These are phyloP conservation scores for Chrysanthemum lavandulifolium DNA, from an alignment of 129 eudicot species.

Conservation along the genomic window DNA sequence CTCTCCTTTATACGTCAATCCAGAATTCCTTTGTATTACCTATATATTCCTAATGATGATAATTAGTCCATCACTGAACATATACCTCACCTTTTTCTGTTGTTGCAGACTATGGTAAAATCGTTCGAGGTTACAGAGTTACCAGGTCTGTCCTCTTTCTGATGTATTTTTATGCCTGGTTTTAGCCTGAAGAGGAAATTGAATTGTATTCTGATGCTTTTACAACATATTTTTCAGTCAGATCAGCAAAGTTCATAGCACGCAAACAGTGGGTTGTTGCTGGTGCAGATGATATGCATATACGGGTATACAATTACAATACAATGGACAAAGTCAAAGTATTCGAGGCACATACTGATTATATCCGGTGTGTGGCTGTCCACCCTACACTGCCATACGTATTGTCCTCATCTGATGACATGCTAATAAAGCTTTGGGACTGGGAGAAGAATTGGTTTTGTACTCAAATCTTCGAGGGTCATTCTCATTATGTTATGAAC, in stretches of 20 bases:
- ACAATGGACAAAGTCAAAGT: slow-evolving; percentile 74
- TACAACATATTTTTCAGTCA: slow-evolving; percentile 42
- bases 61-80: not conserved
- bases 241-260: slow-evolving; percentile 80
- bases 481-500: slow-evolving; percentile 85
- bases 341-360: slow-evolving; percentile 77
- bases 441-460: slow-evolving; percentile 84
- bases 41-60: not conserved
- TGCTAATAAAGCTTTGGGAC: slow-evolving; percentile 89
- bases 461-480: slow-evolving; percentile 86
- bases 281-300: slow-evolving; percentile 77
- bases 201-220: slow-evolving; percentile 19
- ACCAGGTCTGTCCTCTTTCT: slow-evolving; percentile 56
- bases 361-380: slow-evolving; percentile 74
- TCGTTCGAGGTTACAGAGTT: slow-evolving; percentile 82
- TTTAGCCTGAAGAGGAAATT: not conserved
- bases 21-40: not conserved
- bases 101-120: slow-evolving; percentile 68
- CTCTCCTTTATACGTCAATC: slow-evolving; percentile 3
- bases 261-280: slow-evolving; percentile 85
- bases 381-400: slow-evolving; percentile 83
- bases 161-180: slow-evolving; percentile 8
- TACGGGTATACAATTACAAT: slow-evolving; percentile 73
- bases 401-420: slow-evolving; percentile 78
- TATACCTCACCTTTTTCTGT: not conserved